phyloP scores from a whole-genome alignment of 2,329 filamentous ascomycete genomes.

The Xylaria sp. region DNA sequence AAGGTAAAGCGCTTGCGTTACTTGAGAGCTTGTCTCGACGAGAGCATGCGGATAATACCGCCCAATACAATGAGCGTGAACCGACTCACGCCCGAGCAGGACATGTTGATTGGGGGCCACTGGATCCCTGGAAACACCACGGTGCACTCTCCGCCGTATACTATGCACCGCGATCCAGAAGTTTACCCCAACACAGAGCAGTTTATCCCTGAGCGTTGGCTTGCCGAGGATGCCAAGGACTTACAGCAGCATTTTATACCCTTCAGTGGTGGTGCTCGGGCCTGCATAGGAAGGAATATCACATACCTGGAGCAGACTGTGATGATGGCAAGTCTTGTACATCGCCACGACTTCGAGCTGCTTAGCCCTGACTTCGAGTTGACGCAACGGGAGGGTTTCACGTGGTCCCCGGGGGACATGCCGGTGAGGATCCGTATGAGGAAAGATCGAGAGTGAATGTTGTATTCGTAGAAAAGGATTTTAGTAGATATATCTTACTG shows the following conservation, averaged over 20 bases:
- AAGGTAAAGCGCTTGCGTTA: slow-evolving; percentile 58
- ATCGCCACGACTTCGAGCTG: background rate
- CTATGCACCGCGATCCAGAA: slow-evolving; percentile 46
- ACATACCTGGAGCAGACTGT: slow-evolving; percentile 2
- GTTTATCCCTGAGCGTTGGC: slow-evolving; percentile 3
- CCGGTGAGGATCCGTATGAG: no score
- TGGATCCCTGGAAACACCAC: slow-evolving; percentile 52
- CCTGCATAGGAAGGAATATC: slow-evolving; percentile 2
- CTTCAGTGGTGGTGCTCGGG: background rate
- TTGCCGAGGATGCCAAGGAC: background rate
- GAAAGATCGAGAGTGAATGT: no score
- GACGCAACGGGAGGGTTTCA: background rate
- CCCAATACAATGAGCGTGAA: slow-evolving; percentile 51
- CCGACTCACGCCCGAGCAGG: slow-evolving; percentile 52
- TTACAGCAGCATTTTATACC: slow-evolving; percentile 1
- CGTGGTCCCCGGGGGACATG: background rate
- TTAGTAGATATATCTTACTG: no score
- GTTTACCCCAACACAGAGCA: background rate
- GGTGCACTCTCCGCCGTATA: slow-evolving; percentile 50
- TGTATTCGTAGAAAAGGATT: no score
- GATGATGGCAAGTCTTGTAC: background rate
- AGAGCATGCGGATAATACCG: slow-evolving; percentile 52
- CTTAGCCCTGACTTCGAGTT: background rate
- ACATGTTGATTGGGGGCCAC: slow-evolving; percentile 49
- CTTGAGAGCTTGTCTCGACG: slow-evolving; percentile 58